Evolutionary conservation across 2,329 filamentous ascomycete genomes (phyloP).

Genomic region (Aciculosporium take): DNA sequence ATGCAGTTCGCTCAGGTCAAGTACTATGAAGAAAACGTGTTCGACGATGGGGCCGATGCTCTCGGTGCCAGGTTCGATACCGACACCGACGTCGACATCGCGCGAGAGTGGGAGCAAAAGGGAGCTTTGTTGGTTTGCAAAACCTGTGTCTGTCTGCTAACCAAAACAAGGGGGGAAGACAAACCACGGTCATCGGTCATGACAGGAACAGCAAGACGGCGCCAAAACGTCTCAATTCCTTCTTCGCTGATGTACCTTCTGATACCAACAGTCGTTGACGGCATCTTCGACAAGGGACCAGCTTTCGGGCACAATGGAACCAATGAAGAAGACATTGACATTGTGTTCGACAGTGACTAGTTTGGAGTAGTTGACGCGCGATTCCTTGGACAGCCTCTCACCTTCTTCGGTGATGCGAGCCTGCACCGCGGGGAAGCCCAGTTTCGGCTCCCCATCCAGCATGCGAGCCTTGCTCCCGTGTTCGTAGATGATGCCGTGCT

Average conservation of each 20-base stretch:
- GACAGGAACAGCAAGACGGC: neutral
- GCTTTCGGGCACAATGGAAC: conserved; percentile 26
- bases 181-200: neutral
- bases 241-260: conserved; percentile 25
- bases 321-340: conserved; percentile 41
- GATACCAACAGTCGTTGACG: conserved; percentile 35
- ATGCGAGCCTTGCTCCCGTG: conserved; percentile 16
- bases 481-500: conserved; percentile 39
- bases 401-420: conserved; percentile 27
- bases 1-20: no score
- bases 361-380: conserved; percentile 45
- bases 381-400: conserved; percentile 34
- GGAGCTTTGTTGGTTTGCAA: neutral
- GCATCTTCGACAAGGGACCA: conserved; percentile 28
- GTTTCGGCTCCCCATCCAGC: conserved; percentile 27
- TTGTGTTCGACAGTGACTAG: conserved; percentile 44
- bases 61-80: neutral
- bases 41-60: no score
- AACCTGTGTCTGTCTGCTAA: neutral
- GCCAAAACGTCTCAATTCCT: conserved; percentile 7
- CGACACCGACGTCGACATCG: neutral
- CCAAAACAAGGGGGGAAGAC: neutral
- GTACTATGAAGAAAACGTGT: no score
- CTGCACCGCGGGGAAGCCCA: conserved; percentile 33
- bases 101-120: neutral